phyloP scores from a whole-genome alignment of 2,329 filamentous ascomycete species.

The Colletotrichum karsti region DNA sequence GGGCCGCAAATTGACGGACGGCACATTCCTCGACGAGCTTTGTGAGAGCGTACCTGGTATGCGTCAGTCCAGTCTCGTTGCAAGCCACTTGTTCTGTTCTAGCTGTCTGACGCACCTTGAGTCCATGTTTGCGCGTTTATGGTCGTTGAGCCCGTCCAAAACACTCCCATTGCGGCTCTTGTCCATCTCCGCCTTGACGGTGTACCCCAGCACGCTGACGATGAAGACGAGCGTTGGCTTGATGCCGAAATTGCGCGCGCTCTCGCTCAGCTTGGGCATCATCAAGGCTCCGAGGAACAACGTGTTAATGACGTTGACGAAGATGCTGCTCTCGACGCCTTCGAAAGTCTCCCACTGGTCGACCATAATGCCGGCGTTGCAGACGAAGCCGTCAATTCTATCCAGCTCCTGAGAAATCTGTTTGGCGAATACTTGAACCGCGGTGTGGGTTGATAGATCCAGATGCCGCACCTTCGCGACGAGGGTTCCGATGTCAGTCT shows the following conservation, averaged over 20 bases:
- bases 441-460: conserved; percentile 47
- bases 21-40: conserved; percentile 39
- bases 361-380: conserved; percentile 45
- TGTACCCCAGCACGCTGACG: conserved; percentile 24
- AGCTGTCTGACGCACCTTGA: not conserved
- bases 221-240: conserved; percentile 36
- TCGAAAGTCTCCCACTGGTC: conserved; percentile 43
- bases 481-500: not conserved
- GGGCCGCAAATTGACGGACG: conserved; percentile 35
- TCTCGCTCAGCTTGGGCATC: conserved; percentile 35
- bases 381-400: conserved; percentile 46
- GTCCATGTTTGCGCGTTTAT: conserved; percentile 13
- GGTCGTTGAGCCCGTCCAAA: conserved; percentile 40
- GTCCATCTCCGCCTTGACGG: conserved; percentile 27
- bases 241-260: conserved; percentile 33
- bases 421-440: conserved; percentile 44
- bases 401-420: conserved; percentile 38
- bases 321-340: conserved; percentile 58
- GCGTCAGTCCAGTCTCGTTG: not conserved
- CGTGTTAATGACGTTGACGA: conserved; percentile 36
- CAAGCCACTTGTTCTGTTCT: not conserved
- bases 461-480: conserved; percentile 34
- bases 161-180: conserved; percentile 32
- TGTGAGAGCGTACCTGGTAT: conserved; percentile 34
- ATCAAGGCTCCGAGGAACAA: conserved; percentile 34